Conservation (phyloP, 1,284 basidiomycete genomes). For the Puccinia coronata region DNA sequence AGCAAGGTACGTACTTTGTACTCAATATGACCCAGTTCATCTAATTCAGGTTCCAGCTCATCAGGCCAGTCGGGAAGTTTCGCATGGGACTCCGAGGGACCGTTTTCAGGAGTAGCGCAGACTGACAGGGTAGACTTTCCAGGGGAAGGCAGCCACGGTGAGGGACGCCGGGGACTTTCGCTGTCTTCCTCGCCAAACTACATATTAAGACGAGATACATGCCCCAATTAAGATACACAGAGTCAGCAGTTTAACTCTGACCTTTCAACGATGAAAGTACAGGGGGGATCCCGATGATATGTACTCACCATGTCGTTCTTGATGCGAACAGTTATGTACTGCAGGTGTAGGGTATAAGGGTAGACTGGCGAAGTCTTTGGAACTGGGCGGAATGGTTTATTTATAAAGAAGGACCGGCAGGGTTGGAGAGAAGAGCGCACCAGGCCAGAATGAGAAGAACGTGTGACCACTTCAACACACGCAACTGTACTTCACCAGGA, state of each 20-base stretch:
- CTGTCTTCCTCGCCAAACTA: constrained; percentile 49
- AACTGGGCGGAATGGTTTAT: too few relatives aligned
- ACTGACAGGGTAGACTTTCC: constrained; percentile 8
- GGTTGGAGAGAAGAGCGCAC: too few relatives aligned
- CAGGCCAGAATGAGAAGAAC: too few relatives aligned
- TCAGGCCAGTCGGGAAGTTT: constrained; percentile 14
- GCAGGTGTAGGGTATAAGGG: too few relatives aligned
- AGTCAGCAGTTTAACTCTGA: not conserved
- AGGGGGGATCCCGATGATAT: too few relatives aligned
- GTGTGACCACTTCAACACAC: too few relatives aligned
- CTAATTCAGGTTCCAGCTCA: constrained; percentile 55
- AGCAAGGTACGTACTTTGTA: constrained; percentile 53
- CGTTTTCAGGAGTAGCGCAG: not conserved
- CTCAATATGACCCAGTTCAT: constrained; percentile 57
- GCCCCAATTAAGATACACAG: not conserved
- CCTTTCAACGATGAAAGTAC: not conserved
- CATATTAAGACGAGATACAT: not conserved
- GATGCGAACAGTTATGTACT: too few relatives aligned
- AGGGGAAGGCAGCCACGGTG: constrained; percentile 30
- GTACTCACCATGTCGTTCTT: too few relatives aligned
- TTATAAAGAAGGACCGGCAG: too few relatives aligned
- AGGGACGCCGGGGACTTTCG: constrained; percentile 44
- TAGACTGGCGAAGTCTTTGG: too few relatives aligned
- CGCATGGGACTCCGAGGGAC: not conserved
- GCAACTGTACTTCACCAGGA: too few relatives aligned